Evolutionary conservation across 768 basidiomycete species (phyloP).

Genomic region (Boletus rubroflammeus): DNA sequence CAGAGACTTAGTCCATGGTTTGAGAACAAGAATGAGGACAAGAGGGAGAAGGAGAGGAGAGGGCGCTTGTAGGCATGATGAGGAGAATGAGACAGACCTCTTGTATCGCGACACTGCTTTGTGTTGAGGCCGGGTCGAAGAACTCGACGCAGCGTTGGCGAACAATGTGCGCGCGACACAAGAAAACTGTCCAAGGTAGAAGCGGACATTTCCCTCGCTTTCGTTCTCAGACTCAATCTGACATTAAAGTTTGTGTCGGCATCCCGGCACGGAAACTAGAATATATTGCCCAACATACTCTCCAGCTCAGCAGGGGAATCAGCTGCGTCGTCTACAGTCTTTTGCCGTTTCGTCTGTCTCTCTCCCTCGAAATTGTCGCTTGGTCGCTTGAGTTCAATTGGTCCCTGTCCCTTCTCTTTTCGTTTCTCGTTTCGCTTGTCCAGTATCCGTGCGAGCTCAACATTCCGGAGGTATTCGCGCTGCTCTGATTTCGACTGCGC

Average conservation of each 20-base stretch:
- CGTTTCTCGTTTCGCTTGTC: slow-evolving; percentile 76
- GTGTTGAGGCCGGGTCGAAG: slow-evolving; percentile 32
- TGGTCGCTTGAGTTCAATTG: slow-evolving; percentile 28
- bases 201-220: slow-evolving; percentile 15
- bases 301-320: slow-evolving; percentile 30
- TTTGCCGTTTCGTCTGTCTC: slow-evolving; percentile 17
- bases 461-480: slow-evolving; percentile 88
- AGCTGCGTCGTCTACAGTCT: background rate
- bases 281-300: slow-evolving; percentile 49
- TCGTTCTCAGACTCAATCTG: slow-evolving; percentile 27
- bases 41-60: slow-evolving; percentile 60
- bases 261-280: slow-evolving; percentile 33
- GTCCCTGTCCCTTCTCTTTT: slow-evolving; percentile 52
- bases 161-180: slow-evolving; percentile 64
- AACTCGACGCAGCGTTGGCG: slow-evolving; percentile 38
- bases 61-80: slow-evolving; percentile 76
- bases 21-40: slow-evolving; percentile 44
- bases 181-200: slow-evolving; percentile 15
- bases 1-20: slow-evolving; percentile 44
- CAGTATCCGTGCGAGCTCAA: slow-evolving; percentile 85
- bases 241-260: slow-evolving; percentile 9
- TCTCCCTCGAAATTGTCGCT: slow-evolving; percentile 5
- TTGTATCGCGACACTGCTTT: slow-evolving; percentile 51
- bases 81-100: slow-evolving; percentile 81
- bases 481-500: slow-evolving; percentile 87